Conservation (phyloP, 2,329 filamentous ascomycete genomes). For the Thelonectria olida region DNA sequence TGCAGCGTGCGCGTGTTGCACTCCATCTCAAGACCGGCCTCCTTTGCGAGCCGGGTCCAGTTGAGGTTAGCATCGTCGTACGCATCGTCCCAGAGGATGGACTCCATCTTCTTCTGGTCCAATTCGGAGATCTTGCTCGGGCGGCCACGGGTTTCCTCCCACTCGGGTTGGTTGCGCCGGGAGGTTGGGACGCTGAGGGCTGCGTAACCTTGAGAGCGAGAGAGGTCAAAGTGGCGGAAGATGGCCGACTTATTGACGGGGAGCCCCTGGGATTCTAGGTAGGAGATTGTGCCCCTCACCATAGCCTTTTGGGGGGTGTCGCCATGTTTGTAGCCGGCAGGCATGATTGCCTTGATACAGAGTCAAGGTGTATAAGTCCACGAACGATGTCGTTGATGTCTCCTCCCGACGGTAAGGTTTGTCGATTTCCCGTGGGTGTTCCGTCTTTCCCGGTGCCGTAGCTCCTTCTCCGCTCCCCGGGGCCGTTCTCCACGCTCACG, state of each 20-base stretch:
- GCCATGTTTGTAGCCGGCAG: conserved; percentile 48
- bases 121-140: conserved; percentile 46
- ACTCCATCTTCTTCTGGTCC: conserved; percentile 49
- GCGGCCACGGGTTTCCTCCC: conserved; percentile 50
- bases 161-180: conserved; percentile 49
- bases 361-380: neutral
- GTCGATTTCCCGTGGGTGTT: neutral
- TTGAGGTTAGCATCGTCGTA: conserved; percentile 45
- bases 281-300: conserved; percentile 51
- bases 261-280: conserved; percentile 49
- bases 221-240: conserved; percentile 51
- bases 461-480: neutral
- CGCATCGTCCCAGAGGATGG: conserved; percentile 48
- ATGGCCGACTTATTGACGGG: conserved; percentile 52
- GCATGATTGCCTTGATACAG: conserved; percentile 32
- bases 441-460: neutral
- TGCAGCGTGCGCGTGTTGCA: conserved; percentile 49
- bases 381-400: neutral
- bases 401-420: too few relatives aligned
- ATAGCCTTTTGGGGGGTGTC: conserved; percentile 51
- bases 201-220: conserved; percentile 50
- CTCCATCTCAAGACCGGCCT: conserved; percentile 44
- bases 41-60: conserved; percentile 46
- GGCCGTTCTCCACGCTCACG: neutral
- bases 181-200: conserved; percentile 46